phyloP scores from a whole-genome alignment of 2,329 filamentous ascomycete genomes.

The Fusarium compactum region DNA sequence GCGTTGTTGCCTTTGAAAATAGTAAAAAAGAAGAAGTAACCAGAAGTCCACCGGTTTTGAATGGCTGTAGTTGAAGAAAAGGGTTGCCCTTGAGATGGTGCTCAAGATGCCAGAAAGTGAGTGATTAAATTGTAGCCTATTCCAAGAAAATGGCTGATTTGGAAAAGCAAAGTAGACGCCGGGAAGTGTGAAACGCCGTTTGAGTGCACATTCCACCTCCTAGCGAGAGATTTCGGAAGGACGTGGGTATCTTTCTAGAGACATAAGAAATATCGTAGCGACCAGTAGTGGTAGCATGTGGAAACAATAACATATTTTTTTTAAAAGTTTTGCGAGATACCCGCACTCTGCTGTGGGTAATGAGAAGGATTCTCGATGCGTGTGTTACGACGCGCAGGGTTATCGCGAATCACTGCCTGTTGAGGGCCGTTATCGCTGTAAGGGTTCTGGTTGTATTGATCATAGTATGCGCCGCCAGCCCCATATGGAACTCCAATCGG shows the following conservation, averaged over 20 bases:
- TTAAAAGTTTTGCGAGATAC: slow-evolving; percentile 97
- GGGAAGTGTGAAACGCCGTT: slow-evolving; percentile 32
- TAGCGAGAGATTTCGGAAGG: slow-evolving; percentile 46
- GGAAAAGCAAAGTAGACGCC: slow-evolving; percentile 32
- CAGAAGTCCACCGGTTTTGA: slow-evolving; percentile 20
- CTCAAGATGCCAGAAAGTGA: slow-evolving; percentile 20
- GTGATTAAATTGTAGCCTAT: slow-evolving; percentile 30
- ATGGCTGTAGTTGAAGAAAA: slow-evolving; percentile 9
- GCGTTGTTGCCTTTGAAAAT: slow-evolving; percentile 21
- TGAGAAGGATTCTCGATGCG: slow-evolving; percentile 92
- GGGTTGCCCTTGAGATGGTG: neutral
- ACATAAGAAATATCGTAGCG: slow-evolving; percentile 38
- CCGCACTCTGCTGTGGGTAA: slow-evolving; percentile 91
- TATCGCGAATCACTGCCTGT: slow-evolving; percentile 86
- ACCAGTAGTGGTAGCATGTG: slow-evolving; percentile 12
- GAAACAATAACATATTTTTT: neutral
- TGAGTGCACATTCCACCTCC: slow-evolving; percentile 45
- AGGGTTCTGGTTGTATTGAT: slow-evolving; percentile 69
- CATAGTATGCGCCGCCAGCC: slow-evolving; percentile 64
- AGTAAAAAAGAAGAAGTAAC: slow-evolving; percentile 8
- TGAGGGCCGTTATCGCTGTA: slow-evolving; percentile 62
- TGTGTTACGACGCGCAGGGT: slow-evolving; percentile 91
- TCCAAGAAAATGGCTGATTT: slow-evolving; percentile 1
- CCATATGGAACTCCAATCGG: slow-evolving; percentile 62
- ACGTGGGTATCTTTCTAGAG: slow-evolving; percentile 46